These are phyloP conservation scores for Yamadazyma sp. DNA, from an alignment of 1,139 yeast genomes.

Conservation along the genomic window DNA sequence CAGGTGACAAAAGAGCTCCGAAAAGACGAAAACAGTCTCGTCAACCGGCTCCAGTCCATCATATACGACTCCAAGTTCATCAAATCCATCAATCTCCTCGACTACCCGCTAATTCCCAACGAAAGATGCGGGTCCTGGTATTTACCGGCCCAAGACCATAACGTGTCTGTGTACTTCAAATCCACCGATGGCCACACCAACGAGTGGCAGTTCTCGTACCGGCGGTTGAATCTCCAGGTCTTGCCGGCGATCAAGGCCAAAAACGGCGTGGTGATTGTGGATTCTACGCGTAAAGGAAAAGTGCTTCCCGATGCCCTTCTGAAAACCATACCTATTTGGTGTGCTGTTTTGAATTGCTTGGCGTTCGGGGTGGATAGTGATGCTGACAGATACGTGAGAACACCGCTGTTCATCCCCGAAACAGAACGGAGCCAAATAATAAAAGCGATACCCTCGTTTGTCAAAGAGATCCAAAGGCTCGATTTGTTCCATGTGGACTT, in stretches of 20 bases:
- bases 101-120: constrained; percentile 59
- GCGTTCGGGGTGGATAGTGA: constrained; percentile 33
- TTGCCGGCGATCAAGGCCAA: constrained; percentile 43
- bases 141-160: constrained; percentile 41
- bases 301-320: constrained; percentile 82
- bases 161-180: constrained; percentile 69
- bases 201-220: constrained; percentile 74
- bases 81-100: constrained; percentile 11
- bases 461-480: constrained; percentile 38
- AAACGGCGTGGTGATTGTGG: constrained; percentile 64
- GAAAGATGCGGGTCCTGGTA: constrained; percentile 93
- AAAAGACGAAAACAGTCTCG: constrained; percentile 55
- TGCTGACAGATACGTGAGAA: constrained; percentile 17
- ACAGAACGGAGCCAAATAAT: constrained; percentile 60
- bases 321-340: constrained; percentile 90
- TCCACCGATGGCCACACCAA: constrained; percentile 88
- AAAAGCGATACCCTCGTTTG: constrained; percentile 49
- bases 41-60: constrained; percentile 71
- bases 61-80: constrained; percentile 51
- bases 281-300: constrained; percentile 84
- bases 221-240: constrained; percentile 74
- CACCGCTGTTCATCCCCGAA: constrained; percentile 58
- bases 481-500: constrained; percentile 35
- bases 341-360: constrained; percentile 68
- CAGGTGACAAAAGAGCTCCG: constrained; percentile 38